Percentiles rank a stretch among this genome's conserved stretches.
These are phyloP conservation scores for Eucalyptus curtisii DNA, from an alignment of 345 rosid species.

Conservation along the genomic window DNA sequence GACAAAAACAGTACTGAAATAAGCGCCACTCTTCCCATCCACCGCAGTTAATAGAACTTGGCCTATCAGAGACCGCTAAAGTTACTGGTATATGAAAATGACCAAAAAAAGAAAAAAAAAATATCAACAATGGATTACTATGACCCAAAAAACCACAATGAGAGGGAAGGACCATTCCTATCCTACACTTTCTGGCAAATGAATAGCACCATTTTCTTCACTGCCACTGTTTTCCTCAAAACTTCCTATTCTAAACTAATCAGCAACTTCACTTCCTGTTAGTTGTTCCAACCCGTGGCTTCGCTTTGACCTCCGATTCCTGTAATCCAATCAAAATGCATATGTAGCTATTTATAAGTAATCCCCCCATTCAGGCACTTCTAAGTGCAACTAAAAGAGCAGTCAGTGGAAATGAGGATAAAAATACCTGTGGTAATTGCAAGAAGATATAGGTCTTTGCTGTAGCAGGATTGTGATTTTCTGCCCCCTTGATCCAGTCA, in stretches of 20 bases:
- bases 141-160: neutral
- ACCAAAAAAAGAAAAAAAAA: neutral
- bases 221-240: neutral
- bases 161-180: neutral
- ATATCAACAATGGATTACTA: neutral
- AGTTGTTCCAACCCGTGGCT: conserved; percentile 51
- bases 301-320: conserved; percentile 84
- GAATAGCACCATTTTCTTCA: neutral
- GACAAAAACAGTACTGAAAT: neutral
- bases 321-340: conserved; percentile 7
- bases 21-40: neutral
- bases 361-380: neutral
- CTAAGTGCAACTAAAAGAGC: neutral
- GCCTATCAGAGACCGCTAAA: neutral
- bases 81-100: neutral
- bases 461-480: conserved; percentile 64
- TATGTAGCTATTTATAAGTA: neutral
- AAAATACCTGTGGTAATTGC: conserved; percentile 48
- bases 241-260: neutral
- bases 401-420: neutral
- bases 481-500: conserved; percentile 93
- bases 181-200: neutral
- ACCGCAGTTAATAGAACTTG: neutral
- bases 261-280: conserved; percentile 31
- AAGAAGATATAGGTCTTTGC: conserved; percentile 46